phyloP scores from a whole-genome alignment of 2,329 filamentous ascomycete species.

The Onygenales sp. region DNA sequence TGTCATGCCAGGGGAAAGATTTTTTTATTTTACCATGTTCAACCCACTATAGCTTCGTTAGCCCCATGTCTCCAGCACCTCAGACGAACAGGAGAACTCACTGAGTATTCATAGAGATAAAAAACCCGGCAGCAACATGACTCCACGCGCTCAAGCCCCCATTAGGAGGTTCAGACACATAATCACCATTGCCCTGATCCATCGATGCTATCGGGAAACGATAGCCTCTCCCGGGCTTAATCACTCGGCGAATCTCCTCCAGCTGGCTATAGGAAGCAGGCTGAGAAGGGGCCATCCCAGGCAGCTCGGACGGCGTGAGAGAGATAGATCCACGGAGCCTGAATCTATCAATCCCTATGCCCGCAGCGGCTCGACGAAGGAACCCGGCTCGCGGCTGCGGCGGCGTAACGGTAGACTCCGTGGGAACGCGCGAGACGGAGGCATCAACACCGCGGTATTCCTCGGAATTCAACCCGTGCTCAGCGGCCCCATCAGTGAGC shows the following conservation, averaged over 20 bases:
- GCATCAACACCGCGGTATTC: too few relatives aligned
- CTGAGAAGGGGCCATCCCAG: conserved; percentile 3
- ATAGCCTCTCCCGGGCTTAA: background rate
- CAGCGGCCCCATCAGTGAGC: too few relatives aligned
- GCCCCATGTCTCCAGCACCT: background rate
- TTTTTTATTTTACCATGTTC: conserved; percentile 19
- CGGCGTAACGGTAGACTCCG: too few relatives aligned
- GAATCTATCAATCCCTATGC: background rate
- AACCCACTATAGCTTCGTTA: conserved; percentile 15
- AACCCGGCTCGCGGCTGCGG: too few relatives aligned
- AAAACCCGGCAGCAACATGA: conserved; percentile 18
- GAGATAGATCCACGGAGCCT: background rate
- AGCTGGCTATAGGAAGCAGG: conserved; percentile 7
- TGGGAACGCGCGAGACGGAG: too few relatives aligned
- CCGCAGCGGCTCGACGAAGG: background rate
- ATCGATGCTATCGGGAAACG: background rate
- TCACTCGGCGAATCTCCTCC: conserved; percentile 6
- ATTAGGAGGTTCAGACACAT: conserved; percentile 17
- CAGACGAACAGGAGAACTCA: conserved; percentile 6
- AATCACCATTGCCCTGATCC: background rate
- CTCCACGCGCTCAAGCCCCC: conserved; percentile 24
- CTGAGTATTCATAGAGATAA: conserved; percentile 24
- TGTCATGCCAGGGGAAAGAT: background rate
- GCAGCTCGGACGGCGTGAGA: conserved; percentile 7
- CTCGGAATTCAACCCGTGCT: too few relatives aligned